Base-by-base conservation (phyloP, 805 yeast species). In the Pichia pseudocactophila region DNA sequence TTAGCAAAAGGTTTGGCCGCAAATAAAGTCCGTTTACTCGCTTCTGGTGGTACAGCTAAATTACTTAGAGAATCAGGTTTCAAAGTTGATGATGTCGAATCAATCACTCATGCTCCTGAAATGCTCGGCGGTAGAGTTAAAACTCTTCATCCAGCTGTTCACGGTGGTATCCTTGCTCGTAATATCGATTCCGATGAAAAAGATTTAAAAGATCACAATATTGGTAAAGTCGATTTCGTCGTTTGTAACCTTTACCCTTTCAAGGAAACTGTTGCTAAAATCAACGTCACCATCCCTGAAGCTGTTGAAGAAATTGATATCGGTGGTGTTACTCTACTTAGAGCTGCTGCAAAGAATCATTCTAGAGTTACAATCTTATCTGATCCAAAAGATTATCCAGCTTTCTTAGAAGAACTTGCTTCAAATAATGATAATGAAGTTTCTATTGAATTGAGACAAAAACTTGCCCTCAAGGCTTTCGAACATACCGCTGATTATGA, bases 281-380 rank as follows among this genome's bases (percentile, higher is more conserved):
- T 85, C 55, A 88, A 92, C 50, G 98, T 92, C 50, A 92, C 97
- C 35, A 78, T 92, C 52, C 89, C 80, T 31, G 98, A 92, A 71
- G 98, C 98, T 17, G 97, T 92, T 42, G 98, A 92, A 71, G 97
- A 92, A 67, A 82, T 92, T 56, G 98, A 92, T 63, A 92, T 92
- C 61, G 98, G 98, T 58, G 94, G 98, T 64, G 98, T 92, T 47
- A 92, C 98, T 36, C 72, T 92, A 51, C 74, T 92, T 62, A 82
- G 98, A 69, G 98, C 98, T 37, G 98, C 98, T 47, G 98, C 98
- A 50, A 92, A 92, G 72, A 92, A 92, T 71, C 98, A 92, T 66
- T 72, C 92, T 49, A 80, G 98, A 69, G 98, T 92, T 45, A 85
- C 96, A 48, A 89, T 92, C 51, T 73, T 92, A 57, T 84, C 95